Evolutionary conservation across 228 moss, liverwort and hornwort species (phyloP).

Genomic region (Sphagnum magellanicum): DNA sequence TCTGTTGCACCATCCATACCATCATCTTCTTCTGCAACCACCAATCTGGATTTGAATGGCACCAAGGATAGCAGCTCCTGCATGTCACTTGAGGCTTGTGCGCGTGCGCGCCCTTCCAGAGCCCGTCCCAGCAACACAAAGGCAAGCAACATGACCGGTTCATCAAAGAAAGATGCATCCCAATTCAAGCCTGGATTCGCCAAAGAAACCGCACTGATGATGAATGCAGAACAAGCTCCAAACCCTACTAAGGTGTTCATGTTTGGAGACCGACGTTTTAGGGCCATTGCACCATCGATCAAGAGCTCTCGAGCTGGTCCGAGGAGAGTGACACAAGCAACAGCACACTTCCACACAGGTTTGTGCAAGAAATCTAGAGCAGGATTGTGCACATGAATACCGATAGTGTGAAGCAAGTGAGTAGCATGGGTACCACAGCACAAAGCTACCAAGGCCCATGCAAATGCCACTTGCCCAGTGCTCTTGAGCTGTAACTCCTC

Average conservation of each 20-base stretch:
- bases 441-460: constrained; percentile 79
- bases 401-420: constrained; percentile 68
- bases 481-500: constrained; percentile 54
- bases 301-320: constrained; percentile 88
- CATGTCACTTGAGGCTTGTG: constrained; percentile 93
- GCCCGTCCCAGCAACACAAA: constrained; percentile 86
- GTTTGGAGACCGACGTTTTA: constrained; percentile 74
- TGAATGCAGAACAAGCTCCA: constrained; percentile 75
- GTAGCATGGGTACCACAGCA: constrained; percentile 88
- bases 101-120: constrained; percentile 80
- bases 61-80: constrained; percentile 94
- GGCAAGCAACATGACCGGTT: constrained; percentile 94
- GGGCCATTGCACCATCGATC: constrained; percentile 69
- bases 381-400: constrained; percentile 60
- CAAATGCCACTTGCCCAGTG: constrained; percentile 74
- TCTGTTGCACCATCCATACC: constrained; percentile 16
- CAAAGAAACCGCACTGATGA: constrained; percentile 75
- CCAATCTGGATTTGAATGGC: constrained; percentile 75
- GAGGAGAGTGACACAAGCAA: constrained; percentile 73
- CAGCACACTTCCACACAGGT: constrained; percentile 71
- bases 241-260: constrained; percentile 91
- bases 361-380: constrained; percentile 55
- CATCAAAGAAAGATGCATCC: constrained; percentile 97
- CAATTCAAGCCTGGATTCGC: constrained; percentile 70
- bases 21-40: constrained; percentile 45